Base-by-base conservation (phyloP, 1,139 yeast species). In the Magnusiomyces fungicola region DNA sequence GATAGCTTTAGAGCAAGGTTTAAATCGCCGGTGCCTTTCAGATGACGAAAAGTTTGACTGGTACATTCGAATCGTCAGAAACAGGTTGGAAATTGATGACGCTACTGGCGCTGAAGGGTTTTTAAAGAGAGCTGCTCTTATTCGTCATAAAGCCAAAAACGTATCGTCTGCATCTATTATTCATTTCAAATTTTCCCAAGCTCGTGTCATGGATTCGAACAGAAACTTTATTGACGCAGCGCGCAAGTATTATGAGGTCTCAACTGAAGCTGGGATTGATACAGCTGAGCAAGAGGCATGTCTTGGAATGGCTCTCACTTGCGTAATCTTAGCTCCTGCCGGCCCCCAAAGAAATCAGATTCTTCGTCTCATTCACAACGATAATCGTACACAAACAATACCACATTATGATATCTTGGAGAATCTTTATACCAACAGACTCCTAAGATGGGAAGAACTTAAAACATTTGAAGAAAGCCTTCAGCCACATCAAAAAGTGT, bases 251-350 rank as follows among this genome's bases (percentile, higher is more conserved):
- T 61, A 60, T 47, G 65, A 64, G 40, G 60, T 67, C 7, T 62
- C 68, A 1, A 55, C 57, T 37, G 61, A 58, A 37, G 43, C 57
- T 3, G 52, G 54, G 7, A 58, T 59, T 18, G 67, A 58, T n/a
- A 64, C 57, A 4, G 61, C 57, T 0, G 69, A 66, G 44, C 53
- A 65, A 2, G 34, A 58, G 27, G 55, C 53, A 3, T 64, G 68
- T 50, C 56, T 67, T n/a, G 53, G 55, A n/a, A 63, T 62, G 14
- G 69, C 70, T 1, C 58, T 64, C 5, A 56, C 61, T 2, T 64
- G 69, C 45, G 61, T 61, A 1, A 56, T 67, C 5, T 55, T 67
- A 46, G 61, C 68, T 9, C 69, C 70, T 1, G 69, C 70, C 1
- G 70, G 70, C 0, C 70, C 69, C 0, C 51, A 58, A 21, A 53